Conservation (phyloP, 2,329 filamentous ascomycete genomes). For the Scytalidium sp. region DNA sequence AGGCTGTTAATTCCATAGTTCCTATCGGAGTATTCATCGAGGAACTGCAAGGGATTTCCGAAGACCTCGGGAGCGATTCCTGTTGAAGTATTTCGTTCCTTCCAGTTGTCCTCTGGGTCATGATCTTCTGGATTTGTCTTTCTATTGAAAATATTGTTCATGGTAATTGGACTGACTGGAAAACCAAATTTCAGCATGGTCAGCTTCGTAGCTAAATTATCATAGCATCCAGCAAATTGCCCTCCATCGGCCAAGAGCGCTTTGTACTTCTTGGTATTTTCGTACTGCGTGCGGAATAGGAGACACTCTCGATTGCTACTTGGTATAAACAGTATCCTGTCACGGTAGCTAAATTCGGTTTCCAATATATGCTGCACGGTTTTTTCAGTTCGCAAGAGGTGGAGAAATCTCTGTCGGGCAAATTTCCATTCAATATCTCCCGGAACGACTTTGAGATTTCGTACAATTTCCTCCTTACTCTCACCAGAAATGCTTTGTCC, state of each 20-base stretch:
- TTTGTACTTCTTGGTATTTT: conserved; percentile 14
- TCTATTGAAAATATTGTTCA: conserved; percentile 19
- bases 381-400: conserved; percentile 3
- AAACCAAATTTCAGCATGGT: conserved; percentile 28
- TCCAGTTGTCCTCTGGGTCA: conserved; percentile 4
- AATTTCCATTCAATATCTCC: conserved; percentile 10
- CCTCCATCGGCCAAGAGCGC: conserved; percentile 1
- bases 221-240: conserved; percentile 10
- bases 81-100: conserved; percentile 13
- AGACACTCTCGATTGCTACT: conserved; percentile 4
- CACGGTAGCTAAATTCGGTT: conserved; percentile 9
- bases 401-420: conserved; percentile 3
- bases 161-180: conserved; percentile 22
- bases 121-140: background rate
- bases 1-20: conserved; percentile 21
- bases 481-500: too few relatives aligned
- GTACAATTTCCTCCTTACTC: too few relatives aligned
- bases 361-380: conserved; percentile 3
- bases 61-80: conserved; percentile 9
- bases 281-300: conserved; percentile 14
- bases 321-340: conserved; percentile 11
- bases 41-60: conserved; percentile 24
- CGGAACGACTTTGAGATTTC: conserved; percentile 6
- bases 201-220: conserved; percentile 27
- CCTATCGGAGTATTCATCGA: conserved; percentile 25